Base-by-base conservation (phyloP, 2,329 filamentous ascomycete species). In the Septoria petroselini region DNA sequence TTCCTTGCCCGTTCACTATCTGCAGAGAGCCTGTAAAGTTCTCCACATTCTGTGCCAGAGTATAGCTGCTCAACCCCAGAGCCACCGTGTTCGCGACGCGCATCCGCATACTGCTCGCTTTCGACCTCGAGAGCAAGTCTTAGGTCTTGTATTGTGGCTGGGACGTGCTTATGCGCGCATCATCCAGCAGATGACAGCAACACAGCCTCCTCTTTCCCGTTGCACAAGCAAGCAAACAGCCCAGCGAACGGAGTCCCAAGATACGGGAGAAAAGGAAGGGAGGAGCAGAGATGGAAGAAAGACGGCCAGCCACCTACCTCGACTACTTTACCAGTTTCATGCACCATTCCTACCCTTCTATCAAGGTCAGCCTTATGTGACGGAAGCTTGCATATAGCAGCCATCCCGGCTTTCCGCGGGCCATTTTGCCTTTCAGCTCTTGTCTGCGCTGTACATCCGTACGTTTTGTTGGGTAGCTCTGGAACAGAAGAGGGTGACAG, bases 21-120 rank as follows among this genome's bases (percentile, higher is more conserved):
- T 54, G 44, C 33, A 59, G 31, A 9, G 63, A 62, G 38, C 65
- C 65, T 30, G 59, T 60, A 54, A 67, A 67, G 45, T 59, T 60
- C 17, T 58, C 51, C 17, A 52, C 50, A 41, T 57, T 42, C 45
- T 57, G 55, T 27, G 54, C 50, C 31, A 43, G 35, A 23, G 23
- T 43, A 37, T 27, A 47, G 53, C 21, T 31, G 48, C 21, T 12
- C 41, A 55, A 7, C 53, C 49, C 34, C 39, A 59, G 33, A 3
- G 35, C 34, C 37, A 53, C 40, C 27, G 51, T 41, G 8, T 38
- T 43, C 53, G 43, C 53, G 14, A 49, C 17, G 42, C 47, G 39
- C 37, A 44, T 39, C 15, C 40, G 43, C 11, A 42, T 23, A 45
- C 38, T 35, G 42, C 23, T 39, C 31, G 39, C 9, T 27, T 27